Evolutionary conservation across 169 alveolate species (phyloP).

Genomic region (Plasmodium vivax): DNA sequence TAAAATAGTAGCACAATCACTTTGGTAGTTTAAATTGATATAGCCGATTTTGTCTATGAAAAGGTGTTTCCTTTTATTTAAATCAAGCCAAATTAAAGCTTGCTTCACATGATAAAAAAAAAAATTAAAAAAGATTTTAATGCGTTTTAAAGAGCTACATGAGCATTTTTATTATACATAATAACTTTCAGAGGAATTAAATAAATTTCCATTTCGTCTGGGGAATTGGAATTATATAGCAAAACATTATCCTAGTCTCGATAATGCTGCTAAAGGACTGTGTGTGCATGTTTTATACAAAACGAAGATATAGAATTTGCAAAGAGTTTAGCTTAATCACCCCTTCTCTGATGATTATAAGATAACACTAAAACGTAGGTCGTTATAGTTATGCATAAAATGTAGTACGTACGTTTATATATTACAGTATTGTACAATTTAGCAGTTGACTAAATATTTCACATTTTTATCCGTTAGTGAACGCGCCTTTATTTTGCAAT

Average conservation of each 20-base stretch:
- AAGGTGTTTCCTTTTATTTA: not conserved
- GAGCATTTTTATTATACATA: not conserved
- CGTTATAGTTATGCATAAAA: not conserved
- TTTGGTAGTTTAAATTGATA: not conserved
- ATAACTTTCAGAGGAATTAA: not conserved
- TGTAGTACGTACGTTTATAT: not conserved
- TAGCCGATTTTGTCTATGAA: not conserved
- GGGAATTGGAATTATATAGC: not conserved
- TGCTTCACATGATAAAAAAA: not conserved
- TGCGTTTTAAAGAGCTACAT: not conserved
- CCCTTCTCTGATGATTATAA: not conserved
- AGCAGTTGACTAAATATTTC: not conserved
- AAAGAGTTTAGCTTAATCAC: not conserved
- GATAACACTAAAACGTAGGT: not conserved
- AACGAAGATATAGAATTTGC: not conserved
- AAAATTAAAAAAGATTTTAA: not conserved
- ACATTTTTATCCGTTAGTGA: not conserved
- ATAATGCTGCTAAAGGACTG: not conserved
- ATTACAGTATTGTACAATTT: not conserved
- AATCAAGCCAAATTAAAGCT: not conserved
- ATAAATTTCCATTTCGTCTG: not conserved
- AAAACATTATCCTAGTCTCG: not conserved
- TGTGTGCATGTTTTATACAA: not conserved
- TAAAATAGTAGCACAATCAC: not conserved
- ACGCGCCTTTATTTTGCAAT: not conserved